These are phyloP conservation scores for Plectosphaerella plurivora DNA, from an alignment of 2,329 filamentous ascomycete genomes.

Conservation along the genomic window DNA sequence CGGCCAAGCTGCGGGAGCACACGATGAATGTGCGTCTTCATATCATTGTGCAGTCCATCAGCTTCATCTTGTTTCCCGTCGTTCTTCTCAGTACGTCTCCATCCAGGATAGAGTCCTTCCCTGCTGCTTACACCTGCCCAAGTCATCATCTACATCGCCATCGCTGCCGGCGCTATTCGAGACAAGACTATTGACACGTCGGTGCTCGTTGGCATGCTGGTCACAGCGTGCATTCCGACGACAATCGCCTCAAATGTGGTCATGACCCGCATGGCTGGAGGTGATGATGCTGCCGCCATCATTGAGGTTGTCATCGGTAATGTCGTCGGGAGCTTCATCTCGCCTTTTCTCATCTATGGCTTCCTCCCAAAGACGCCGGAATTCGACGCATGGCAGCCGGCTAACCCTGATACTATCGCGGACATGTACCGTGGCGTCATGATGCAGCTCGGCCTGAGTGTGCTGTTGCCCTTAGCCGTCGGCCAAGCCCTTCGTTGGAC, in stretches of 20 bases:
- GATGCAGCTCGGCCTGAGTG: conserved; percentile 63
- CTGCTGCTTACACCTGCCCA: not conserved
- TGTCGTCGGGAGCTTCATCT: conserved; percentile 62
- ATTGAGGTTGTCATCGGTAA: conserved; percentile 70
- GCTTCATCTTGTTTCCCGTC: conserved; percentile 61
- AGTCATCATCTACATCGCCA: conserved; percentile 42
- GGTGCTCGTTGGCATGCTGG: conserved; percentile 63
- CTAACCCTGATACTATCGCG: conserved; percentile 46
- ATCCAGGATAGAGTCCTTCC: not conserved
- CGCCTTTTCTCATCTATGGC: conserved; percentile 58
- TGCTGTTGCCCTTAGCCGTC: conserved; percentile 58
- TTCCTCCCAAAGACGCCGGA: conserved; percentile 49
- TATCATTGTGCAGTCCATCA: conserved; percentile 61
- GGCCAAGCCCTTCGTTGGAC: conserved; percentile 56
- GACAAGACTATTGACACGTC: conserved; percentile 58
- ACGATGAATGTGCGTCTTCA: conserved; percentile 65
- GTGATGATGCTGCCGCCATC: conserved; percentile 60
- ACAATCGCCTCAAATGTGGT: conserved; percentile 71
- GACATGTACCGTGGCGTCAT: conserved; percentile 64
- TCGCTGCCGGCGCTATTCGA: conserved; percentile 40
- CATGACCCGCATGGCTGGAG: conserved; percentile 66
- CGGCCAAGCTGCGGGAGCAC: conserved; percentile 55
- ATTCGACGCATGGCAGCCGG: conserved; percentile 53
- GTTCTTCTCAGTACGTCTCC: conserved; percentile 48
- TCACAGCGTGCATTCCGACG: conserved; percentile 64